Conservation (phyloP, 2,329 filamentous ascomycete species). For the Aspergillus calidoustus region DNA sequence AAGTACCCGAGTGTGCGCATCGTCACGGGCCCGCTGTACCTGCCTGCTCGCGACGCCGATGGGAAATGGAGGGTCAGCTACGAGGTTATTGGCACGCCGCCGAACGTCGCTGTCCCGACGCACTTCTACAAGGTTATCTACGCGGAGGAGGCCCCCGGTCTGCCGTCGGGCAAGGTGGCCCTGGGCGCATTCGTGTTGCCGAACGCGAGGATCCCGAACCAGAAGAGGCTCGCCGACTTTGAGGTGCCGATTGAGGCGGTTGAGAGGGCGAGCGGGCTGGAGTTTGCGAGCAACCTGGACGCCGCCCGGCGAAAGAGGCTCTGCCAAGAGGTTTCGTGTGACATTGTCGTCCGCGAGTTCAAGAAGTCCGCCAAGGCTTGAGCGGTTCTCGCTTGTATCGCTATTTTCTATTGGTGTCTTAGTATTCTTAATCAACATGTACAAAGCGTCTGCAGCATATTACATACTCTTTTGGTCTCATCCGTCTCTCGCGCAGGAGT, state of each 20-base stretch:
- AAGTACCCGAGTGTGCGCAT: slow-evolving; percentile 86
- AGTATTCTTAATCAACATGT: not conserved
- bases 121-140: slow-evolving; percentile 99
- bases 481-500: not conserved
- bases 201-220: slow-evolving; percentile 85
- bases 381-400: not conserved
- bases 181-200: slow-evolving; percentile 94
- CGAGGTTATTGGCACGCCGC: slow-evolving; percentile 92
- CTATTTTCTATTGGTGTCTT: not conserved
- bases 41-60: slow-evolving; percentile 84
- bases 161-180: slow-evolving; percentile 72
- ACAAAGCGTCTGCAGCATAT: not conserved
- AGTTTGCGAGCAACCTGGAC: slow-evolving; percentile 84
- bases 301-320: slow-evolving; percentile 73
- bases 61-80: slow-evolving; percentile 95
- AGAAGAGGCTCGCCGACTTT: slow-evolving; percentile 86
- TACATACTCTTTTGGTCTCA: not conserved
- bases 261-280: slow-evolving; percentile 87
- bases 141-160: slow-evolving; percentile 75
- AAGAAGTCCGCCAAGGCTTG: slow-evolving; percentile 43
- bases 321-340: slow-evolving; percentile 84
- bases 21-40: slow-evolving; percentile 90
- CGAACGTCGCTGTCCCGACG: slow-evolving; percentile 92
- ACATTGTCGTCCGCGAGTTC: slow-evolving; percentile 81
- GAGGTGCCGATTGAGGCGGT: slow-evolving; percentile 93